Evolutionary conservation across 129 eudicot species (phyloP), one percentile per base, ranked within the genome.

Genomic region (Helianthus tuberosus): DNA sequence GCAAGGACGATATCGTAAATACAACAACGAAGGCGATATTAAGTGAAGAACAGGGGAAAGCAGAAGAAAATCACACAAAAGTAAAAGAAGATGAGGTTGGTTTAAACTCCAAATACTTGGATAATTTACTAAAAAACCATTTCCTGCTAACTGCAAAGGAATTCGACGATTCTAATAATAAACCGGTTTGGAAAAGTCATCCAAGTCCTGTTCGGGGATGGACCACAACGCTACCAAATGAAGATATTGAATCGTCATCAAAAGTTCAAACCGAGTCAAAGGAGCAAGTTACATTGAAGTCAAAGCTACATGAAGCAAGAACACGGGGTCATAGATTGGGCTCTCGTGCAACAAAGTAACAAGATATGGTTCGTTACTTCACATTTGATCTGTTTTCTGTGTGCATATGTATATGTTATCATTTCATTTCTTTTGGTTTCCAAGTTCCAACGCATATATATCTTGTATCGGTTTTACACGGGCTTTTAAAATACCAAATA

Each of bases 201-300:
- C 91, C 95, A 8, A 93, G 96, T 65, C 98, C 98, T 3, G 80
- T 89, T 43, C 79, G 92, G 27, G 89, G 86, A 66, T 93, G 98
- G 98, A 81, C 89, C 29, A 87, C 86, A 0, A 86, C 50, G 68
- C 89, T 89, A 43, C 91, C 92, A 15, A 70, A 81, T 6, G 88
- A 73, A 48, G 92, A 82, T 48, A 80, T 64, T 27, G 80, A 84
- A 71, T 80, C 89, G 11, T 81, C 94, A 55, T 78, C 82, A 4
- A 89, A 86, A 75, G 68, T 78, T 66, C 80, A 66, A 3, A 72
- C 75, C 0, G 89, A 84, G 53, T 75, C 80, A 43, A 93, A 84
- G 77, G 91, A 90, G 52, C 82, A 78, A 78, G 70, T 52, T 29
- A 78, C 88, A 6, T 72, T 93, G 48, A 90, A 88, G 82, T 82